These are phyloP conservation scores for Umbellularia californica DNA, from an alignment of 164 flowering plant genomes.

Conservation along the genomic window DNA sequence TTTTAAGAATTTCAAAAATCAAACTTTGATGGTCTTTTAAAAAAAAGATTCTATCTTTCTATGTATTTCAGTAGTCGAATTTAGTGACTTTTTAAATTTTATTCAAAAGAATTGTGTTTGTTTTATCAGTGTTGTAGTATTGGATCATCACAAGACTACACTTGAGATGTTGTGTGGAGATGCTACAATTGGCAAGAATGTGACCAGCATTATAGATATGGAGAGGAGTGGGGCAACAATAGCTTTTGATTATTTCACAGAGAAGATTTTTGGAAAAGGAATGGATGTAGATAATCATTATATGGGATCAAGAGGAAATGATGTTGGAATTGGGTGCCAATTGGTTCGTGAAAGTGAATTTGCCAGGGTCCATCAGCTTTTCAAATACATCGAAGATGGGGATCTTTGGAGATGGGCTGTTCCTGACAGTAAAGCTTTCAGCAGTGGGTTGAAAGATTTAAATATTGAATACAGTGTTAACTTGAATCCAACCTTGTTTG, in stretches of 20 bases:
- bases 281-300: not conserved
- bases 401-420: conserved; percentile 89
- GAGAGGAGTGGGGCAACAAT: conserved; percentile 88
- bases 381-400: conserved; percentile 74
- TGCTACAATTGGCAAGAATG: conserved; percentile 29
- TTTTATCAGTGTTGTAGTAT: conserved; percentile 42
- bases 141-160: conserved; percentile 93
- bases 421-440: conserved; percentile 72
- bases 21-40: too few species aligned
- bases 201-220: conserved; percentile 57
- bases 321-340: conserved; percentile 3
- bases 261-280: conserved; percentile 25
- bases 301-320: not conserved
- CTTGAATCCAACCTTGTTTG: conserved; percentile 56
- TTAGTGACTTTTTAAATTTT: too few species aligned
- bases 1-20: too few species aligned
- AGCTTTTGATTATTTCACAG: conserved; percentile 77
- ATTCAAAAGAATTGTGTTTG: not conserved
- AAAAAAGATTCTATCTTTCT: too few species aligned
- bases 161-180: conserved; percentile 43
- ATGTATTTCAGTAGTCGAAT: too few species aligned
- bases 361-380: conserved; percentile 41
- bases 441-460: conserved; percentile 79
- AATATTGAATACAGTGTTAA: conserved; percentile 45
- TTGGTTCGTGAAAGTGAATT: conserved; percentile 24